Evolutionary conservation across 331 rosid species (phyloP).

Genomic region (Cydonia oblonga): DNA sequence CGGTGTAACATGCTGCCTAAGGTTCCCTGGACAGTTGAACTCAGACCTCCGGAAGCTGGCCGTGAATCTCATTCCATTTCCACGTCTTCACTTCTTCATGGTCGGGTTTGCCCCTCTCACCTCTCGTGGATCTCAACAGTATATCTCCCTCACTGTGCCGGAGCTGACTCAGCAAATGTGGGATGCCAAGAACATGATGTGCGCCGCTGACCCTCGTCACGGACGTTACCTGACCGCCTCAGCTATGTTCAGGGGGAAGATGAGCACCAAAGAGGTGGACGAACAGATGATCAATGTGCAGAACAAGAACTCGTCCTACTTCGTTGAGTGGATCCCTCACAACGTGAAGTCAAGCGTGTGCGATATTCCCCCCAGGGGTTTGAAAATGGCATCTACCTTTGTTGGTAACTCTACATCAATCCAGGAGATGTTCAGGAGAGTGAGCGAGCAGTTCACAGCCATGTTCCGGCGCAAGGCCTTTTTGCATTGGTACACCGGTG

Average conservation of each 20-base stretch:
- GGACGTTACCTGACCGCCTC: constrained; percentile 79
- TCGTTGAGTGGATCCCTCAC: constrained; percentile 86
- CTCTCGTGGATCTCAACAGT: constrained; percentile 82
- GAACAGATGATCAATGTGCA: constrained; percentile 82
- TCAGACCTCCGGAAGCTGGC: constrained; percentile 75
- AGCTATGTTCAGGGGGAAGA: constrained; percentile 80
- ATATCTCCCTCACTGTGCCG: constrained; percentile 73
- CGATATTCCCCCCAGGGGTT: constrained; percentile 60
- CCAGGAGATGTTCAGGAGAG: constrained; percentile 90
- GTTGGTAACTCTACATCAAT: constrained; percentile 78
- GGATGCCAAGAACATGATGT: constrained; percentile 88
- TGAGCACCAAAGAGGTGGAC: constrained; percentile 88
- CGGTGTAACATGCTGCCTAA: constrained; percentile 73
- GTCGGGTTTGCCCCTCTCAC: constrained; percentile 86
- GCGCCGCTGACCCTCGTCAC: constrained; percentile 86
- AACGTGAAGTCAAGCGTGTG: constrained; percentile 87
- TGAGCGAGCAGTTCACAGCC: constrained; percentile 77
- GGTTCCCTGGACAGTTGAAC: constrained; percentile 84
- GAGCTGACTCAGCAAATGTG: constrained; percentile 89
- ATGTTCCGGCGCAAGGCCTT: constrained; percentile 84
- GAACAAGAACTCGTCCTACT: constrained; percentile 78
- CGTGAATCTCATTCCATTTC: constrained; percentile 74
- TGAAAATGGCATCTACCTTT: constrained; percentile 73
- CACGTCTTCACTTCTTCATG: constrained; percentile 89
- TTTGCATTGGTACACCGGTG: constrained; percentile 87